Base-by-base conservation (phyloP, 2,329 filamentous ascomycete species). In the Fusarium algeriense region DNA sequence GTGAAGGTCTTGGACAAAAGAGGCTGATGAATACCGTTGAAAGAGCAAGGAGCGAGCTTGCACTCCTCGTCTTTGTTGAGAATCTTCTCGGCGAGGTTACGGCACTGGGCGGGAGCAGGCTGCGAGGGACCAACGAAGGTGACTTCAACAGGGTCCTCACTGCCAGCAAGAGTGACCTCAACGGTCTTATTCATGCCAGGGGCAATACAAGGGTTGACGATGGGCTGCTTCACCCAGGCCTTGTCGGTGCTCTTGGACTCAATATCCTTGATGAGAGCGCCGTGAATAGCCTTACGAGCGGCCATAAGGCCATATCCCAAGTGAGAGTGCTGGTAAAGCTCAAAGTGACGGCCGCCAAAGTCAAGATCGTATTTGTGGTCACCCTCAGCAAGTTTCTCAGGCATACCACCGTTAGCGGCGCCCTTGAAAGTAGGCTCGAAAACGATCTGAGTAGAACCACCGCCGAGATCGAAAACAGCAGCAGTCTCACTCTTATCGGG, bases 271-370 rank as follows among this genome's bases (percentile, higher is more conserved):
- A 98, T 82, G 58, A 99, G 86, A 37, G 87, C 85, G 74, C 89
- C 87, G 84, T 98, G 94, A 57, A 99, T 90, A 69, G 95, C 89
- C 64, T 97, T 91, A 73, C 96, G 93, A 43, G 96, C 97, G 72
- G 93, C 91, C 95, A 98, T 99, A 64, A 99, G 87, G 71, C 96
- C 96, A 79, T 97, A 99, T 72, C 95, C 95, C 64, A 99, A 89
- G 83, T 99, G 97, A 15, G 95, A 98, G 85, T 99, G 95, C 82
- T 99, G 96, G 85, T 99, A 99, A 41, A 99, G 89, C 53, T 93
- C 91, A 79, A 98, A 99, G 71, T 95, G 87, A 72, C 93, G 92
- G 68, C 95, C 95, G 72, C 95, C 95, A 77, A 98, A 99, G 71
- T 90, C 88, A 64, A 99, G 90, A 56, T 91, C 88, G 83, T 98